Evolutionary conservation across 2,329 filamentous ascomycete genomes (phyloP).

Genomic region (Cytospora piceicola): DNA sequence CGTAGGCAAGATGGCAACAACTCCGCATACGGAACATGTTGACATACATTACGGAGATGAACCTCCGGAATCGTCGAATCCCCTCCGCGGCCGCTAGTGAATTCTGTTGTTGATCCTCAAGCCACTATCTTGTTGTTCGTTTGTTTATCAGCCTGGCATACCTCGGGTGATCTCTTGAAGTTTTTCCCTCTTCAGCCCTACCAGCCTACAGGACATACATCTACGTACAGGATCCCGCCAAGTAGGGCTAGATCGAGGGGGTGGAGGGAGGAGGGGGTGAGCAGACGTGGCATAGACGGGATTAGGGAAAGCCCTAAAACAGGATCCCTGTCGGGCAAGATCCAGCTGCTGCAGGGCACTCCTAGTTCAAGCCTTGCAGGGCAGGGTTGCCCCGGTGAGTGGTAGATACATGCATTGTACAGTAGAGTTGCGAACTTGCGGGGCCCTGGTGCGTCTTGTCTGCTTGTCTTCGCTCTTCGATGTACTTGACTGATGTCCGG

Average conservation of each 20-base stretch:
- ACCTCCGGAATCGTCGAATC: background rate
- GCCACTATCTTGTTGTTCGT: background rate
- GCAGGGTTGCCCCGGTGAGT: background rate
- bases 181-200: background rate
- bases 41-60: background rate
- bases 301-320: background rate
- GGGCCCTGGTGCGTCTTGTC: background rate
- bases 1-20: background rate
- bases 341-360: slow-evolving; percentile 2
- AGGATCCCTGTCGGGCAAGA: background rate
- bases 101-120: background rate
- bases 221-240: background rate
- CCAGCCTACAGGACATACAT: background rate
- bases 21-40: background rate
- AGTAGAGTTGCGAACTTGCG: background rate
- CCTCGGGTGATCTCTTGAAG: background rate
- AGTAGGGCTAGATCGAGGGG: background rate
- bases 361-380: slow-evolving; percentile 2
- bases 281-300: slow-evolving; percentile 2
- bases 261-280: background rate
- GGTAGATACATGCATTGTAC: no score
- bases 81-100: background rate
- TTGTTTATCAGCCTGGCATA: background rate
- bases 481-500: background rate
- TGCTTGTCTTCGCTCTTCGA: background rate